These are phyloP conservation scores for Aspergillus spinulosporus DNA, from an alignment of 2,329 filamentous ascomycete genomes.

Conservation along the genomic window DNA sequence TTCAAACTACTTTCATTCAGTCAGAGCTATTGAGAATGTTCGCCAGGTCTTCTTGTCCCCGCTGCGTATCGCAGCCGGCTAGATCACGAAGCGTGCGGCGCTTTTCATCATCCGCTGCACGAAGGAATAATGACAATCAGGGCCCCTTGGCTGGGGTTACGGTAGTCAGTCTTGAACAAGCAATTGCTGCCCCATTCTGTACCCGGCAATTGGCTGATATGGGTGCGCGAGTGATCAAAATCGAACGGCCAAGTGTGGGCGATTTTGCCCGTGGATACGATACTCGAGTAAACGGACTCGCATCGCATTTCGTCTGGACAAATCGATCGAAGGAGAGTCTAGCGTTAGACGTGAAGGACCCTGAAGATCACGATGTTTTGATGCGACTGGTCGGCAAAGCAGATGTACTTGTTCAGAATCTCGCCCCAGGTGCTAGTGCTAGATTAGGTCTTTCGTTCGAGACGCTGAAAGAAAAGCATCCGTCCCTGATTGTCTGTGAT, in stretches of 20 bases:
- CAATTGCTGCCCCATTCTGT: conserved; percentile 57
- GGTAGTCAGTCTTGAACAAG: conserved; percentile 56
- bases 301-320: conserved; percentile 59
- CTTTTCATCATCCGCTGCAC: conserved; percentile 2
- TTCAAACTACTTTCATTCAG: not conserved
- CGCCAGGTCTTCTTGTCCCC: not conserved
- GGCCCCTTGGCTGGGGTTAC: conserved; percentile 48
- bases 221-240: conserved; percentile 57
- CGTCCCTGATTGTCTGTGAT: conserved; percentile 54
- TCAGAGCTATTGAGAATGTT: not conserved
- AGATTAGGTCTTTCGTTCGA: conserved; percentile 53
- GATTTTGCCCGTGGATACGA: conserved; percentile 58
- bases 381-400: conserved; percentile 47
- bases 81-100: not conserved
- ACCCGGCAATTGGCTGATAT: conserved; percentile 57
- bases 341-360: conserved; percentile 52
- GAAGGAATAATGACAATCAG: not conserved
- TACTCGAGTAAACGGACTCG: conserved; percentile 50
- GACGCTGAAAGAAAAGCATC: conserved; percentile 44
- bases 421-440: conserved; percentile 52
- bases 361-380: conserved; percentile 46
- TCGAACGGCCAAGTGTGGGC: conserved; percentile 54
- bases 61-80: not conserved
- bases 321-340: conserved; percentile 58
- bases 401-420: conserved; percentile 57